These are phyloP conservation scores for Mrakia hoshinonis DNA, from an alignment of 768 basidiomycete species.

Conservation along the genomic window DNA sequence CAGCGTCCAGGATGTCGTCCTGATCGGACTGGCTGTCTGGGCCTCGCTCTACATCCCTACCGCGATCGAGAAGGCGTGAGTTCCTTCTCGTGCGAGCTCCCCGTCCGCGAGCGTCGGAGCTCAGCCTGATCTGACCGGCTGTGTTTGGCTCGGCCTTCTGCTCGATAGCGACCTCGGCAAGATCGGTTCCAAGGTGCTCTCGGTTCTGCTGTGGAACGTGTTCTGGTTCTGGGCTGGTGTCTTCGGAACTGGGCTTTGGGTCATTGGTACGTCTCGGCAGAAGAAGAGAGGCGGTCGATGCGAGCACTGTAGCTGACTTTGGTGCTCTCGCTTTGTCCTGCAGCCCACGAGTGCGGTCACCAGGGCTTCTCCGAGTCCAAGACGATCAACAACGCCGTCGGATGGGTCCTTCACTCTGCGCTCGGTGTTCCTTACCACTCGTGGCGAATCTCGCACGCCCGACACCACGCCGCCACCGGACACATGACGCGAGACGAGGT, in stretches of 20 bases:
- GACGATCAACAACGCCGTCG: conserved; percentile 79
- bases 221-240: conserved; percentile 77
- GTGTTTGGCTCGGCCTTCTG: background rate
- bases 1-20: conserved; percentile 58
- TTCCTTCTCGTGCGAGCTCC: background rate
- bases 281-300: too few relatives aligned
- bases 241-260: conserved; percentile 90
- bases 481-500: conserved; percentile 95
- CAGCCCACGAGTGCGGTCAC: conserved; percentile 74
- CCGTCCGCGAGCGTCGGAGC: background rate
- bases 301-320: too few relatives aligned
- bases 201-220: conserved; percentile 63
- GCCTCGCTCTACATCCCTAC: conserved; percentile 56
- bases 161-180: conserved; percentile 38
- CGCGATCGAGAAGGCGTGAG: conserved; percentile 42
- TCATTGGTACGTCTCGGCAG: too few relatives aligned
- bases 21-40: conserved; percentile 63
- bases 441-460: conserved; percentile 87
- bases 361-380: conserved; percentile 3
- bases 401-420: conserved; percentile 83
- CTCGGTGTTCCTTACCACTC: conserved; percentile 94
- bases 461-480: conserved; percentile 89
- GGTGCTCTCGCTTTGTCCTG: too few relatives aligned
- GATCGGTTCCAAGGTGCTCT: conserved; percentile 50
- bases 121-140: background rate